Conservation (phyloP, 2,329 filamentous ascomycete species). For the Pseudogymnoascus sp. region DNA sequence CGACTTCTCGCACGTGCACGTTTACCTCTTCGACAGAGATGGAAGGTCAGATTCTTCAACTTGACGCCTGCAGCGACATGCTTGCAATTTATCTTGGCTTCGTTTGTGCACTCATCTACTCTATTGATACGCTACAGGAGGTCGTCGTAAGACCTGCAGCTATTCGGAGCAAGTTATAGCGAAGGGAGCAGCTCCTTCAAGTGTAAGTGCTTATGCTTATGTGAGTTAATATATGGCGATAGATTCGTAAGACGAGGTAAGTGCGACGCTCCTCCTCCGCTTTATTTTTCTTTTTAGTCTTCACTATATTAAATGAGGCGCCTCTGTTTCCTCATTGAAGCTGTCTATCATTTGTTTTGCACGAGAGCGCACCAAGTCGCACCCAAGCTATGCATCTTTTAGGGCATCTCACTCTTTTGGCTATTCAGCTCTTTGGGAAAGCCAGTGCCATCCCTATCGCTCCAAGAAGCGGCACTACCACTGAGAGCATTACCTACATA, state of each 20-base stretch:
- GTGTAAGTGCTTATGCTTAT: not conserved
- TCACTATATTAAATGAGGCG: not conserved
- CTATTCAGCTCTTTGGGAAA: not conserved
- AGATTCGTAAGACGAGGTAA: not conserved
- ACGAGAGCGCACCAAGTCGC: not conserved
- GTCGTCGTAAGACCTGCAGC: not conserved
- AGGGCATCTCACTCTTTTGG: not conserved
- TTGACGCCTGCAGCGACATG: not conserved
- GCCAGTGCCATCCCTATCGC: not conserved
- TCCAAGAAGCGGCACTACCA: constrained; percentile 10
- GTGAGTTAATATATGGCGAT: not conserved
- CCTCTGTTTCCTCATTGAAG: not conserved
- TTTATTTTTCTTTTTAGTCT: not conserved
- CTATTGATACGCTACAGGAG: not conserved
- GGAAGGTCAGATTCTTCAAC: not conserved
- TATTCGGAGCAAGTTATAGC: not conserved
- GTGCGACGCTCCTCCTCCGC: not conserved
- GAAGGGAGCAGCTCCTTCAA: not conserved
- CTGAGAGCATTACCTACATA: constrained; percentile 13
- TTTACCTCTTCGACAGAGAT: not conserved
- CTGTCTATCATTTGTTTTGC: not conserved
- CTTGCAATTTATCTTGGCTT: constrained; percentile 1
- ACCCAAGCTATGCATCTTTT: not conserved
- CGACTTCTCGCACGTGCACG: not conserved
- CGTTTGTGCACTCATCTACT: not conserved